Evolutionary conservation across 768 basidiomycete genomes (phyloP).

Genomic region (Hygrophoropsis aurantiaca): DNA sequence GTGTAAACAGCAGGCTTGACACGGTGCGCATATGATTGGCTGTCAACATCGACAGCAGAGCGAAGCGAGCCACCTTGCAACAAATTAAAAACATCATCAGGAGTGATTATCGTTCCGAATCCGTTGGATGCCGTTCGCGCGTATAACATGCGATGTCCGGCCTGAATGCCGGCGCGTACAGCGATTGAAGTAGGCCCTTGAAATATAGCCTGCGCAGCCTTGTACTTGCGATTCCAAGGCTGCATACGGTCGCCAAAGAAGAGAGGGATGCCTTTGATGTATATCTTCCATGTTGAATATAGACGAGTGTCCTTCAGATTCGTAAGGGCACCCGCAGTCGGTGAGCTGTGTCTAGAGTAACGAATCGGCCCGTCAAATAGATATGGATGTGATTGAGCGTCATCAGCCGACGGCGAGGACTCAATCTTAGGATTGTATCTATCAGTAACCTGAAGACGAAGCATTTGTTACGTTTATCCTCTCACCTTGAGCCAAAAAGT

Average conservation of each 20-base stretch:
- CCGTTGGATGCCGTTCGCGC: constrained; percentile 61
- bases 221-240: constrained; percentile 66
- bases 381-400: constrained; percentile 50
- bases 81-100: constrained; percentile 49
- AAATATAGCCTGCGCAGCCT: constrained; percentile 73
- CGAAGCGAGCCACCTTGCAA: constrained; percentile 44
- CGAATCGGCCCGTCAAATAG: constrained; percentile 74
- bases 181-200: constrained; percentile 58
- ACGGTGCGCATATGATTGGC: constrained; percentile 35
- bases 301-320: constrained; percentile 59
- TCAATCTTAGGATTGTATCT: constrained; percentile 46
- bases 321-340: constrained; percentile 64
- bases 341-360: constrained; percentile 70
- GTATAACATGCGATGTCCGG: constrained; percentile 74
- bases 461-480: constrained; percentile 7
- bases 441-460: neutral
- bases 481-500: constrained; percentile 69
- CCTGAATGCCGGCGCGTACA: constrained; percentile 67
- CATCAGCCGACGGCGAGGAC: constrained; percentile 42
- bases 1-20: constrained; percentile 85
- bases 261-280: constrained; percentile 55
- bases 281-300: constrained; percentile 80
- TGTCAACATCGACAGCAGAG: constrained; percentile 11
- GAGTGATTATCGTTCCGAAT: constrained; percentile 56
- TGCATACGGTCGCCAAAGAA: constrained; percentile 64